These are phyloP conservation scores for Pythium myriotylum DNA, from an alignment of 352 stramenopile genomes.

Conservation along the genomic window DNA sequence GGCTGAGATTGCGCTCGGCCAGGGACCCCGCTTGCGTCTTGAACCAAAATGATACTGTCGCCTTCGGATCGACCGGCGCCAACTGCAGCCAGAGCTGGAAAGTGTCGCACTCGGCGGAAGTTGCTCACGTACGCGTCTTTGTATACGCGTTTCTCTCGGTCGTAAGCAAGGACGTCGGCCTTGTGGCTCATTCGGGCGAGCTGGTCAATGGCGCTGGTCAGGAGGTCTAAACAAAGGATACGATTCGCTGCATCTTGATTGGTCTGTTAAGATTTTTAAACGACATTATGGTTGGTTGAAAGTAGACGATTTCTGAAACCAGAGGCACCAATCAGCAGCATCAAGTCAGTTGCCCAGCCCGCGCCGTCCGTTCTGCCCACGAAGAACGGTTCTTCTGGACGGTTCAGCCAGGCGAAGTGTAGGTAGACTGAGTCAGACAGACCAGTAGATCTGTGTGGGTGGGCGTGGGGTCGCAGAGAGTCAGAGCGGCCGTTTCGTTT, in stretches of 20 bases:
- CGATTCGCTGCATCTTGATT: constrained; percentile 8
- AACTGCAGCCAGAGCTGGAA: constrained; percentile 65
- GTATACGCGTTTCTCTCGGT: constrained; percentile 77
- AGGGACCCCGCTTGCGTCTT: constrained; percentile 33
- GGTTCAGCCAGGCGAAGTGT: no score
- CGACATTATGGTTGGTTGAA: constrained; percentile 15
- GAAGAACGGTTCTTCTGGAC: no score
- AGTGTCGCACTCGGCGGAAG: constrained; percentile 73
- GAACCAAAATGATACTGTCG: constrained; percentile 69
- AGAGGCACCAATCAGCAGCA: constrained; percentile 16
- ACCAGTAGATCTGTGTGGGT: constrained; percentile 4
- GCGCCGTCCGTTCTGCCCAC: no score
- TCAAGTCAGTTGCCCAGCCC: neutral
- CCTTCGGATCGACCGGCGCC: constrained; percentile 46
- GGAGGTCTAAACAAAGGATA: constrained; percentile 6
- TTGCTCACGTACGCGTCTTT: constrained; percentile 76
- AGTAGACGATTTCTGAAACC: neutral
- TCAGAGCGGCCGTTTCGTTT: constrained; percentile 20
- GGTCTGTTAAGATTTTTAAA: neutral
- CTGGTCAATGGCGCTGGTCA: neutral
- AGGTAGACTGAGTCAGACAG: neutral
- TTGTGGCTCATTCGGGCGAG: constrained; percentile 40
- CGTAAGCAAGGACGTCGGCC: constrained; percentile 55
- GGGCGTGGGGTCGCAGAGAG: constrained; percentile 10
- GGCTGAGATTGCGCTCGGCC: neutral